Conservation (phyloP, 2,329 filamentous ascomycete species). For the Biscogniauxia mediterranea region DNA sequence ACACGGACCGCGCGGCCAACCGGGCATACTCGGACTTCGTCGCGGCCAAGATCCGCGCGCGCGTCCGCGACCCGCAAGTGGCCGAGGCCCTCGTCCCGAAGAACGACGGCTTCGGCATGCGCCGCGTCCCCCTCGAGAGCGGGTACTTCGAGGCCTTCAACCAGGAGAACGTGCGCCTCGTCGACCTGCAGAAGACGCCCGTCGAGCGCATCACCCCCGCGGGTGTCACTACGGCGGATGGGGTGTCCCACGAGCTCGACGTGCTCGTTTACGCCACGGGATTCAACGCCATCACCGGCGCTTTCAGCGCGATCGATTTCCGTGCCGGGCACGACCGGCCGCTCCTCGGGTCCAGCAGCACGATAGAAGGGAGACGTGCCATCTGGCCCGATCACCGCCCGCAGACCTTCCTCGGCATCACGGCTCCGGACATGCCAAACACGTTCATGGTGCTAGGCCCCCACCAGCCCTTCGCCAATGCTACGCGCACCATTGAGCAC, state of each 20-base stretch:
- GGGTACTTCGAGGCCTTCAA: constrained; percentile 37
- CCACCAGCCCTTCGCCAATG: constrained; percentile 8
- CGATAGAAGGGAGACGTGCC: too few species aligned
- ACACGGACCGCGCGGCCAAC: constrained; percentile 7
- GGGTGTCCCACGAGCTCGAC: constrained; percentile 28
- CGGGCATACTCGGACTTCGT: constrained; percentile 7
- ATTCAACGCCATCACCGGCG: constrained; percentile 42
- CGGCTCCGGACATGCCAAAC: constrained; percentile 15
- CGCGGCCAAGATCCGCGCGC: constrained; percentile 8
- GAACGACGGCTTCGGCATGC: constrained; percentile 46
- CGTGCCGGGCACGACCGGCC: constrained; percentile 13
- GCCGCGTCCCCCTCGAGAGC: constrained; percentile 37
- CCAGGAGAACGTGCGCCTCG: constrained; percentile 32
- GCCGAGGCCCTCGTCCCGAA: constrained; percentile 9
- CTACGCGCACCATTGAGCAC: constrained; percentile 12
- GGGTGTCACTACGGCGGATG: constrained; percentile 26
- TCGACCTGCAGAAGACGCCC: constrained; percentile 28
- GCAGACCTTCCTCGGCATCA: constrained; percentile 17
- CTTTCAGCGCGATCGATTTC: constrained; percentile 39
- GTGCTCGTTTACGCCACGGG: constrained; percentile 41
- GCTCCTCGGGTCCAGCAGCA: not conserved
- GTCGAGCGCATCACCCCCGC: constrained; percentile 23
- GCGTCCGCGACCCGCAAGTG: constrained; percentile 8
- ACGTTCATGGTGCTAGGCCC: constrained; percentile 19
- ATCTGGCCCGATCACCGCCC: too few species aligned